phyloP scores from a whole-genome alignment of 1,139 yeast genomes.

The Blastobotrys proliferans region DNA sequence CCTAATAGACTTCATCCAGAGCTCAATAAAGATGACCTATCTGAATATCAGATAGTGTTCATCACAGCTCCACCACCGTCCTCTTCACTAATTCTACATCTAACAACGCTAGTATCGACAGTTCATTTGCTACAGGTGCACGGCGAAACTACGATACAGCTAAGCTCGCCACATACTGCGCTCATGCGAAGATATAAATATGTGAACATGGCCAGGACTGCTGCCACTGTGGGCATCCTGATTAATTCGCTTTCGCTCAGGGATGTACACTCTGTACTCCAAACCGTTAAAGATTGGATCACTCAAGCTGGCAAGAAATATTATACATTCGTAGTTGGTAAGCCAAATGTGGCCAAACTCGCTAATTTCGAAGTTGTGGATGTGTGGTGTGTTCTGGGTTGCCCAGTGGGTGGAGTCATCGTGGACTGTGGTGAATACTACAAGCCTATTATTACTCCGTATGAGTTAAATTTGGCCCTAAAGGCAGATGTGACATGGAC shows the following conservation, averaged over 20 bases:
- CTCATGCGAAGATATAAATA: constrained; percentile 77
- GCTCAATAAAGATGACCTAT: constrained; percentile 14
- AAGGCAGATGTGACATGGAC: constrained; percentile 77
- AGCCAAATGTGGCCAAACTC: constrained; percentile 95
- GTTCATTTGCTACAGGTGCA: constrained; percentile 37
- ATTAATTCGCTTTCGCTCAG: constrained; percentile 82
- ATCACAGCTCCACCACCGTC: constrained; percentile 57
- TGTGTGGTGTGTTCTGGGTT: constrained; percentile 90
- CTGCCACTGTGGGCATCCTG: constrained; percentile 86
- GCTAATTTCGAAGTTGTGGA: constrained; percentile 93
- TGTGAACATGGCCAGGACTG: constrained; percentile 85
- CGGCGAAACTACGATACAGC: constrained; percentile 13
- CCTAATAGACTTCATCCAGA: constrained; percentile 25
- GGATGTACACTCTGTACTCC: constrained; percentile 62
- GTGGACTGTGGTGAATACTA: constrained; percentile 76
- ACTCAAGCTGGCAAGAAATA: constrained; percentile 81
- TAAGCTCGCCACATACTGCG: constrained; percentile 65
- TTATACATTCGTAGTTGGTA: constrained; percentile 92
- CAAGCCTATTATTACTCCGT: constrained; percentile 91
- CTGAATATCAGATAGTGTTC: constrained; percentile 57
- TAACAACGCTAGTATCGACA: constrained; percentile 63
- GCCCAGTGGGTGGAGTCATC: constrained; percentile 90
- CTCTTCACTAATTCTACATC: constrained; percentile 69
- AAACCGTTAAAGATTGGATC: constrained; percentile 56
- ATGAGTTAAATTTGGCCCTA: constrained; percentile 78